Percentiles rank a stretch among this genome's conserved stretches.
Evolutionary conservation across 495 filamentous ascomycete genomes (phyloP).

Genomic region (Hypoxylon intermedium): DNA sequence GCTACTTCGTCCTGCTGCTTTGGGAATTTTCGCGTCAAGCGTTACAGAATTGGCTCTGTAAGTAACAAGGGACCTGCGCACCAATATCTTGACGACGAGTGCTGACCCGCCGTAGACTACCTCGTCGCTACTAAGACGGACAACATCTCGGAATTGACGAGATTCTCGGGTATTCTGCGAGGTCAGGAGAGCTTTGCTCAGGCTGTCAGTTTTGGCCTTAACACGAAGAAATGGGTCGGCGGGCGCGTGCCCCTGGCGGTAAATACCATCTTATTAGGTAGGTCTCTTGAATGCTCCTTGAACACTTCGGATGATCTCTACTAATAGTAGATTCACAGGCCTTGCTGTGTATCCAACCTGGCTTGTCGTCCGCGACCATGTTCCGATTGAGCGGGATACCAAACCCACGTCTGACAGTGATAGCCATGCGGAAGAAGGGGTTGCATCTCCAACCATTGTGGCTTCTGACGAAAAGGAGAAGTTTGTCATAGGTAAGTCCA

Average conservation of each 20-base stretch:
- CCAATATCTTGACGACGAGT: too few species aligned
- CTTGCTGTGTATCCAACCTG: conserved; percentile 34
- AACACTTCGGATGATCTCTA: not conserved
- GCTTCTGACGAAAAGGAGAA: conserved; percentile 6
- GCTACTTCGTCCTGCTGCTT: conserved; percentile 55
- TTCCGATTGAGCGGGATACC: conserved; percentile 16
- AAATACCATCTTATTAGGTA: conserved; percentile 58
- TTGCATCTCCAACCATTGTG: not conserved
- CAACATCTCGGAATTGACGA: conserved; percentile 41
- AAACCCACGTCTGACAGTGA: conserved; percentile 10
- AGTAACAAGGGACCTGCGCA: not conserved
- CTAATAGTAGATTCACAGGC: conserved; percentile 10
- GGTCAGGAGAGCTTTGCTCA: conserved; percentile 39
- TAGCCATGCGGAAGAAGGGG: conserved; percentile 13
- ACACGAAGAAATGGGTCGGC: conserved; percentile 53
- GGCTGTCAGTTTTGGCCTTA: conserved; percentile 27
- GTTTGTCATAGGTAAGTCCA: conserved; percentile 14
- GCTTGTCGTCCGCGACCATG: conserved; percentile 33
- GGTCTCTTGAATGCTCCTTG: conserved; percentile 1
- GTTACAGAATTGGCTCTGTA: conserved; percentile 55
- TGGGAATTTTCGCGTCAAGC: conserved; percentile 58
- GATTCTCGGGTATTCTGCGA: conserved; percentile 40
- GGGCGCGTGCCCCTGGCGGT: conserved; percentile 58
- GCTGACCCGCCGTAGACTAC: conserved; percentile 17
- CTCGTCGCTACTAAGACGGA: conserved; percentile 30